These are phyloP conservation scores for Entrophospora sp. DNA, from an alignment of 192 early-diverging fungal genomes.

Conservation along the genomic window DNA sequence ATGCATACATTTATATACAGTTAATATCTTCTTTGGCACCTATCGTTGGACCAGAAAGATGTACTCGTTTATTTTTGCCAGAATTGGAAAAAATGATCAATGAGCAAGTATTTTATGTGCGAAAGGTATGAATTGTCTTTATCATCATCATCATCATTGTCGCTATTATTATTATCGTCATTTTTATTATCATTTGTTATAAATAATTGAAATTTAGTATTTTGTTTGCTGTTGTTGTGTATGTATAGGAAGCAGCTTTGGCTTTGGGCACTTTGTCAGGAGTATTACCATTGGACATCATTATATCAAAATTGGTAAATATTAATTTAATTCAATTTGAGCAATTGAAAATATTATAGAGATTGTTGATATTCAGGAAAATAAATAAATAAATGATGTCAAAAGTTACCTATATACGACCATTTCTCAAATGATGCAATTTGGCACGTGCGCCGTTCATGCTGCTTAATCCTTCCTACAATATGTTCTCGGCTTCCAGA, in stretches of 20 bases:
- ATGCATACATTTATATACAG: constrained; percentile 21
- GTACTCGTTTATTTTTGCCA: constrained; percentile 34
- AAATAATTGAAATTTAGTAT: too few species aligned
- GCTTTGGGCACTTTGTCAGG: constrained; percentile 36
- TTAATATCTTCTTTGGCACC: constrained; percentile 38
- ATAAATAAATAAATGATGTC: constrained; percentile 26
- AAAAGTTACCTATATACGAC: constrained; percentile 42
- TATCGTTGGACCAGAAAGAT: constrained; percentile 39
- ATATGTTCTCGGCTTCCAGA: constrained; percentile 37
- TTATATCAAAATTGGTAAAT: constrained; percentile 20
- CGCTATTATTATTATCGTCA: too few species aligned
- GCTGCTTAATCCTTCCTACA: constrained; percentile 37
- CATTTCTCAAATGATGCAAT: constrained; percentile 41
- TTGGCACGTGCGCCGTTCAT: constrained; percentile 52
- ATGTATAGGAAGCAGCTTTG: constrained; percentile 33
- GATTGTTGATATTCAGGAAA: constrained; percentile 30
- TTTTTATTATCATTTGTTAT: too few species aligned
- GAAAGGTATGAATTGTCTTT: constrained; percentile 30
- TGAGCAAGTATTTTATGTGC: constrained; percentile 47
- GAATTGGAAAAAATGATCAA: constrained; percentile 38
- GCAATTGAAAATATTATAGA: background rate
- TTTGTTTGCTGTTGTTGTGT: too few species aligned
- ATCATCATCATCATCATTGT: too few species aligned
- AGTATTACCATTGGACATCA: constrained; percentile 20
- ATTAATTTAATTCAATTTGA: too few species aligned